These are phyloP conservation scores for Chalara sp. DNA, from an alignment of 2,329 filamentous ascomycete species.

Conservation along the genomic window DNA sequence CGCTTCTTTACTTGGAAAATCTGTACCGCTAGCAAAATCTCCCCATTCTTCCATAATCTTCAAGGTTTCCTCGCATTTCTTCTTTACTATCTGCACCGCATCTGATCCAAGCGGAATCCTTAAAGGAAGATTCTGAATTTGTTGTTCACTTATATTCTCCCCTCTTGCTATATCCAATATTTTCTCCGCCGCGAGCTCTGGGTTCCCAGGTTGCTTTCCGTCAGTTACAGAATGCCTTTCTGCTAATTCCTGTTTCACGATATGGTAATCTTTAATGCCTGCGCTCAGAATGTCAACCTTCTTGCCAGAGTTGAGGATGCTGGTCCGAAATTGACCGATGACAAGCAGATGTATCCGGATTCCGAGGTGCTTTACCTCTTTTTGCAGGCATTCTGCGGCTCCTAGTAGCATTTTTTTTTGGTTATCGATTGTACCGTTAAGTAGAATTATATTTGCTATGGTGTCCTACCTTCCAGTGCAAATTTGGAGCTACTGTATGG, in stretches of 20 bases:
- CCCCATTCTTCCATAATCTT: slow-evolving; percentile 15
- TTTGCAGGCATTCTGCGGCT: slow-evolving; percentile 8
- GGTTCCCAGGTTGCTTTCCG: slow-evolving; percentile 34
- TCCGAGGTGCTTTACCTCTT: slow-evolving; percentile 9
- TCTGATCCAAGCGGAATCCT: slow-evolving; percentile 32
- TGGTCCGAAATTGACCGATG: slow-evolving; percentile 43
- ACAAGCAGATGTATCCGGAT: slow-evolving; percentile 29
- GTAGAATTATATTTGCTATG: not conserved
- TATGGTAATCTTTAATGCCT: slow-evolving; percentile 4
- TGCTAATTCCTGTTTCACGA: not conserved
- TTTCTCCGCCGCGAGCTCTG: slow-evolving; percentile 29
- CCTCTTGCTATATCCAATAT: slow-evolving; percentile 32
- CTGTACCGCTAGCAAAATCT: slow-evolving; percentile 13
- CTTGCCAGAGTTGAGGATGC: slow-evolving; percentile 25
- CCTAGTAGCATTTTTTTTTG: not conserved
- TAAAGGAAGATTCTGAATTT: slow-evolving; percentile 20
- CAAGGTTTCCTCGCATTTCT: slow-evolving; percentile 15
- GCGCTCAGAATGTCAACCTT: not conserved
- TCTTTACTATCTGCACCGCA: slow-evolving; percentile 22
- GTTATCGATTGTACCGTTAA: not conserved
- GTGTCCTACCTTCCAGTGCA: slow-evolving; percentile 11
- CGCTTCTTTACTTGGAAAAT: slow-evolving; percentile 1
- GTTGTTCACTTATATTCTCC: slow-evolving; percentile 26
- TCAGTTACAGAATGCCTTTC: slow-evolving; percentile 18
- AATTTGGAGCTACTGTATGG: slow-evolving; percentile 12